Evolutionary conservation across 2,329 filamentous ascomycete genomes (phyloP), one percentile per base, ranked within the genome.

Genomic region (Phoma sp.): DNA sequence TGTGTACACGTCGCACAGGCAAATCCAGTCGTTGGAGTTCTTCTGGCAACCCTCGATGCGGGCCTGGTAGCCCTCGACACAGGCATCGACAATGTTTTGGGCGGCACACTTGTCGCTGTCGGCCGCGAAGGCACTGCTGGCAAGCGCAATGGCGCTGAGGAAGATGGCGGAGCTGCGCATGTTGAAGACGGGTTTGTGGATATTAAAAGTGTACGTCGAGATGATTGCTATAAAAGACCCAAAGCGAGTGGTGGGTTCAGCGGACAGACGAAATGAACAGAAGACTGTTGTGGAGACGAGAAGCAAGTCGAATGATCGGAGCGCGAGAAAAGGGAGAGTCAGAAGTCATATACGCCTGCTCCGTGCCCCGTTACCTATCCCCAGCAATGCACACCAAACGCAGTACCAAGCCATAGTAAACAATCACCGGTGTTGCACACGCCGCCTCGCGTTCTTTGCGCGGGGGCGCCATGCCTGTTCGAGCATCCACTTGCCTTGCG

Each of bases 1-100:
- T 33, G 68, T 79, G 70, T 81, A 83, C 62, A 82, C 79, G 44
- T 79, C 75, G 73, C 85, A 88, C 27, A 86, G 76, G 73, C 86
- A 88, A 63, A 76, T 72, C 74, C 78, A 84, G 72, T 84, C 81
- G 58, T 79, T 80, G 36, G 64, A 49, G 23, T 63, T 65, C 45
- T 29, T 52, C 39, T 58, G 62, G 72, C 82, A 84, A 40, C 61
- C 63, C 14, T 75, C 58, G 64, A 82, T 71, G 51, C 77, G 75
- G 7, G 70, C 65, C 57, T 78, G 60, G 64, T 76, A 75, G 52
- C 74, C 71, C 6, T 59, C 51, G 27, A 80, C 66, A 66, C 82
- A 84, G 58, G 76, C 75, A 55, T 81, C 74, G 67, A 84, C 75
- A 66, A 83, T 83, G 70, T 71, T 74, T 59, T 79, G 75, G 27